Percentiles rank a stretch among this genome's conserved stretches.
Evolutionary conservation across 2,329 filamentous ascomycete genomes (phyloP).

Genomic region (Colletotrichum sp.): DNA sequence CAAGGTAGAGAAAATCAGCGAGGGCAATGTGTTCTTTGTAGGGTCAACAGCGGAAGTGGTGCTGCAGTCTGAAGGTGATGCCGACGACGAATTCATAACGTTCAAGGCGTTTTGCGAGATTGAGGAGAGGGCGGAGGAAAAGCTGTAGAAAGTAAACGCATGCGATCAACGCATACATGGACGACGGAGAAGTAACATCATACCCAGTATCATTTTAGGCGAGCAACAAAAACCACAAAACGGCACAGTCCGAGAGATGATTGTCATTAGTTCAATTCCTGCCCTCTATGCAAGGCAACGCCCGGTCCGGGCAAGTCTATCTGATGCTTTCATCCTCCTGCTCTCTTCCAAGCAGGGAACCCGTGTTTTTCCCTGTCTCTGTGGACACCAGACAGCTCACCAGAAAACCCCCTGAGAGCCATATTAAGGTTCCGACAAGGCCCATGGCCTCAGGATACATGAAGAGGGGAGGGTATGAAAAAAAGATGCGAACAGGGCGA

Average conservation of each 20-base stretch:
- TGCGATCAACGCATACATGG: neutral
- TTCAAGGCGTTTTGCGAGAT: constrained; percentile 97
- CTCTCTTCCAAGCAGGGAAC: neutral
- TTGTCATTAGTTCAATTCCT: neutral
- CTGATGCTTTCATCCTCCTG: neutral
- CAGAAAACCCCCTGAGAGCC: neutral
- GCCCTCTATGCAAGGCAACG: neutral
- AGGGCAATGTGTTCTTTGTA: constrained; percentile 82
- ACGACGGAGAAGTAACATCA: neutral
- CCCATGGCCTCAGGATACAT: neutral
- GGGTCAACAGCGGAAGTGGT: constrained; percentile 86
- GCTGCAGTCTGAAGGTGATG: constrained; percentile 68
- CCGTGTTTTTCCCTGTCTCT: neutral
- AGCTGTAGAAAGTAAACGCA: constrained; percentile 24
- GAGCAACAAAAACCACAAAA: neutral
- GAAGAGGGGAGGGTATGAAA: neutral
- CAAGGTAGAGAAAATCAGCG: constrained; percentile 75
- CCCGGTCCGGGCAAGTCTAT: neutral
- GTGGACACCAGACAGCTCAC: neutral
- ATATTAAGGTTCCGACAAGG: neutral
- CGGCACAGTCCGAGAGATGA: neutral
- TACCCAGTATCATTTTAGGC: constrained; percentile 8
- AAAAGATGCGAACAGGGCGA: neutral
- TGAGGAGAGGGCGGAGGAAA: constrained; percentile 46
- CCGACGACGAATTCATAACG: constrained; percentile 77